Percentiles rank a stretch among this genome's conserved stretches.
phyloP scores from a whole-genome alignment of 1,139 yeast genomes.

The Trichomonascaceae sp. region DNA sequence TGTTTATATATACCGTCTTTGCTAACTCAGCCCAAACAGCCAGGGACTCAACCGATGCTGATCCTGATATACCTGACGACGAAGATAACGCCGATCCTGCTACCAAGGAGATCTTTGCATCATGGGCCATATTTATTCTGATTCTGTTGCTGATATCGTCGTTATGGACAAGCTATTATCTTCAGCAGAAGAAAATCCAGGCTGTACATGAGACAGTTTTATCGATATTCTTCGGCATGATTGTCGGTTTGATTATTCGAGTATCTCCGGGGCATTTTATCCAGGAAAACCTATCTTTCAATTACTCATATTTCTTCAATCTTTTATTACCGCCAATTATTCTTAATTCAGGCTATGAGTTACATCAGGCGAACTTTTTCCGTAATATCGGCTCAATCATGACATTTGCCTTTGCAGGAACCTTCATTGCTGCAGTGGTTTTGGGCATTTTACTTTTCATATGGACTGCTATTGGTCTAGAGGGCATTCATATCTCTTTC shows the following conservation, averaged over 20 bases:
- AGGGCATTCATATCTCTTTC: conserved; percentile 79
- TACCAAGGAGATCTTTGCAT: conserved; percentile 91
- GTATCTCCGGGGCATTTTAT: conserved; percentile 93
- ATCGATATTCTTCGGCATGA: conserved; percentile 94
- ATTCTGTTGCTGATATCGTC: conserved; percentile 78
- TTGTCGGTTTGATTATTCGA: conserved; percentile 85
- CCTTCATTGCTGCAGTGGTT: conserved; percentile 85
- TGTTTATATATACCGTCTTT: background rate
- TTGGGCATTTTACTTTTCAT: conserved; percentile 76
- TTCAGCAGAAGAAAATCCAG: conserved; percentile 85
- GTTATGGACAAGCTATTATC: conserved; percentile 88
- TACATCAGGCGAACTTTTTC: conserved; percentile 93
- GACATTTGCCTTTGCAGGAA: conserved; percentile 96
- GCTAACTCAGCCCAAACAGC: background rate
- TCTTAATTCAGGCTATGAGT: conserved; percentile 90
- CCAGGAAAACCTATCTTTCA: conserved; percentile 94
- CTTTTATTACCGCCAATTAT: conserved; percentile 93
- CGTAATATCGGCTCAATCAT: conserved; percentile 85
- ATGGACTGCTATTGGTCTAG: conserved; percentile 90
- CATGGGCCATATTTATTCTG: conserved; percentile 93
- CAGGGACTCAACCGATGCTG: conserved; percentile 35
- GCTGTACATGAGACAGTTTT: conserved; percentile 96
- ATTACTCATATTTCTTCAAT: conserved; percentile 90
- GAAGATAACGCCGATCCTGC: conserved; percentile 77
- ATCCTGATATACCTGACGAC: conserved; percentile 42